Evolutionary conservation across 2,329 filamentous ascomycete genomes (phyloP).

Genomic region (Fusarium succisae): DNA sequence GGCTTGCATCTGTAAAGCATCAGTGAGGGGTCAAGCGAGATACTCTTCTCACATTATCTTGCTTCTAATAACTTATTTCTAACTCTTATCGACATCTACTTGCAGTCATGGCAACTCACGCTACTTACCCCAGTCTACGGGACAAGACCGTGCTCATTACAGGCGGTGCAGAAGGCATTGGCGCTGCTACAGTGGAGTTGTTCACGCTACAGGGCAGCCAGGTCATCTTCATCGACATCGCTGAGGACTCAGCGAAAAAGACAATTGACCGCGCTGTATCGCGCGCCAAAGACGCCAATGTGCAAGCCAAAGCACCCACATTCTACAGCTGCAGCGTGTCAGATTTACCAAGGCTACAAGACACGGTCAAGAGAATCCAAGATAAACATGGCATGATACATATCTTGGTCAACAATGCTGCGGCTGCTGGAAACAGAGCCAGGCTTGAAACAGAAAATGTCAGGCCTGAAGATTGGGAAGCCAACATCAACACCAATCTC

Average conservation of each 20-base stretch:
- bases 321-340: slow-evolving; percentile 57
- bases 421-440: slow-evolving; percentile 46
- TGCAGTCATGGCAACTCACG: slow-evolving; percentile 31
- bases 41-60: too few species aligned
- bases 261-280: slow-evolving; percentile 42
- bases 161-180: slow-evolving; percentile 59
- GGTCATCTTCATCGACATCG: slow-evolving; percentile 57
- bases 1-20: background rate
- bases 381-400: slow-evolving; percentile 61
- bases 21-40: background rate
- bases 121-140: slow-evolving; percentile 54
- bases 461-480: slow-evolving; percentile 54
- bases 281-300: slow-evolving; percentile 15
- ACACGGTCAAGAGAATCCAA: slow-evolving; percentile 47
- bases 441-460: slow-evolving; percentile 47
- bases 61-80: background rate
- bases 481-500: slow-evolving; percentile 55
- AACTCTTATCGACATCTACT: background rate
- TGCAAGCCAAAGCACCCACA: slow-evolving; percentile 38
- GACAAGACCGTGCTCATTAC: slow-evolving; percentile 55
- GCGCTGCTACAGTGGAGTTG: slow-evolving; percentile 54
- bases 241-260: slow-evolving; percentile 36
- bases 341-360: slow-evolving; percentile 46
- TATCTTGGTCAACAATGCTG: slow-evolving; percentile 87
- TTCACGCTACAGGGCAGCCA: slow-evolving; percentile 56